These are phyloP conservation scores for Magnusiomyces clavatus DNA, from an alignment of 1,139 yeast genomes.

Conservation along the genomic window DNA sequence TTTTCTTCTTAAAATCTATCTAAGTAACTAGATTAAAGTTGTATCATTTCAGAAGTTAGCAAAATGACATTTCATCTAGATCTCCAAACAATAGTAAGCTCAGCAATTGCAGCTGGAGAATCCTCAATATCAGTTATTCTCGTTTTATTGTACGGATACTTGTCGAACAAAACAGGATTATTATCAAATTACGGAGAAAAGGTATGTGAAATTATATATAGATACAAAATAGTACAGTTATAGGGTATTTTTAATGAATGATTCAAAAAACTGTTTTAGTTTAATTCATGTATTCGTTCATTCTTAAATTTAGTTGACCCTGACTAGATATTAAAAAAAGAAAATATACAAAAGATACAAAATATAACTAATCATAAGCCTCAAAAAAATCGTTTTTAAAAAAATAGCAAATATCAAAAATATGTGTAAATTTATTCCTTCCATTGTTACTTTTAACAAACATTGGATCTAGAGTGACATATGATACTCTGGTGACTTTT, in stretches of 20 bases:
- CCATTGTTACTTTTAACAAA: constrained; percentile 20
- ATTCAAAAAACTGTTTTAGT: no score
- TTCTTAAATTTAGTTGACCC: no score
- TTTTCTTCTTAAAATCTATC: no score
- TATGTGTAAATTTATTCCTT: constrained; percentile 19
- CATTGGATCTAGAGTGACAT: constrained; percentile 20
- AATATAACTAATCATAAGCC: no score
- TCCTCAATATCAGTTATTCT: constrained; percentile 18
- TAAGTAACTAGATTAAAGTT: no score
- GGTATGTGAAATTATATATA: constrained; percentile 6
- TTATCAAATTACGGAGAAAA: constrained; percentile 14
- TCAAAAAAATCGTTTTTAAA: no score
- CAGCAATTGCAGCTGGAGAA: constrained; percentile 17
- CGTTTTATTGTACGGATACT: constrained; percentile 15
- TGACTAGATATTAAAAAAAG: no score
- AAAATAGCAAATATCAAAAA: constrained; percentile 14
- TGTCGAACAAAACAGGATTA: constrained; percentile 12
- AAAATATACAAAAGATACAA: no score
- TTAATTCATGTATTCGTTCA: no score
- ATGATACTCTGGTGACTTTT: constrained; percentile 15
- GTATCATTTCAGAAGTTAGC: no score
- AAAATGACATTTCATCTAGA: constrained; percentile 1
- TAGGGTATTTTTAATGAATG: no score
- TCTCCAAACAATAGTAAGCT: constrained; percentile 9
- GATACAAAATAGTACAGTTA: no score